These are phyloP conservation scores for Westerdykella aurantiaca DNA, from an alignment of 2,329 filamentous ascomycete species.

Conservation along the genomic window DNA sequence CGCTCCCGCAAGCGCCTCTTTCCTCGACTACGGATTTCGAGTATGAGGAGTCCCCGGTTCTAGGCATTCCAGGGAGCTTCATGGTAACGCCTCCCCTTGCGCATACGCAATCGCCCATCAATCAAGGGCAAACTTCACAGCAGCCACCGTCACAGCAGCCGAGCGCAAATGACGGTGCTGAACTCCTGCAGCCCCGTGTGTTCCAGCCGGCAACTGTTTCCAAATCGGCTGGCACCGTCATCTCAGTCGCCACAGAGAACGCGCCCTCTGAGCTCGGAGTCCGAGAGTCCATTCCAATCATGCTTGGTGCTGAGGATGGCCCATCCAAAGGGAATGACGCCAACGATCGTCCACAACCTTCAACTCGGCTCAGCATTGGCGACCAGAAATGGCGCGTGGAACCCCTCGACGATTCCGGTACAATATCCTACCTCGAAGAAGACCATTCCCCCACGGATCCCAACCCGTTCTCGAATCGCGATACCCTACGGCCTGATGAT, in stretches of 20 bases:
- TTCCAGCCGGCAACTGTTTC: slow-evolving; percentile 18
- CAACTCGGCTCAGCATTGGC: slow-evolving; percentile 12
- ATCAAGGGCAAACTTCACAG: background rate
- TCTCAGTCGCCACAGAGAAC: slow-evolving; percentile 15
- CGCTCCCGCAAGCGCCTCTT: no score
- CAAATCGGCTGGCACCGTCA: slow-evolving; percentile 9
- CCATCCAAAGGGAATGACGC: slow-evolving; percentile 7
- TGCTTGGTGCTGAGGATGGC: slow-evolving; percentile 45
- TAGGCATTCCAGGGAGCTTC: slow-evolving; percentile 62
- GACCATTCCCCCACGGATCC: slow-evolving; percentile 28
- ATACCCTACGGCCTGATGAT: slow-evolving; percentile 33
- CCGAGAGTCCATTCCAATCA: slow-evolving; percentile 52
- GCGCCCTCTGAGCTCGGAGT: slow-evolving; percentile 46
- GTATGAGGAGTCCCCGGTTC: slow-evolving; percentile 56
- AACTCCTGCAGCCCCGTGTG: slow-evolving; percentile 24
- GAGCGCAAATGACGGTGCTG: slow-evolving; percentile 3
- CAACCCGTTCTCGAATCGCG: slow-evolving; percentile 23
- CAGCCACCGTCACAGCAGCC: slow-evolving; percentile 5
- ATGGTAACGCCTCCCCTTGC: slow-evolving; percentile 35
- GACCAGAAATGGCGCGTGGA: slow-evolving; percentile 15
- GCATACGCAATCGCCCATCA: slow-evolving; percentile 7
- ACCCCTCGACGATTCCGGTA: slow-evolving; percentile 14
- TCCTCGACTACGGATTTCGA: slow-evolving; percentile 41
- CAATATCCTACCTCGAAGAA: slow-evolving; percentile 24
- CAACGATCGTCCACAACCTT: slow-evolving; percentile 4